These are phyloP conservation scores for Phytophthora parvispora DNA, from an alignment of 352 stramenopile species.

Conservation along the genomic window DNA sequence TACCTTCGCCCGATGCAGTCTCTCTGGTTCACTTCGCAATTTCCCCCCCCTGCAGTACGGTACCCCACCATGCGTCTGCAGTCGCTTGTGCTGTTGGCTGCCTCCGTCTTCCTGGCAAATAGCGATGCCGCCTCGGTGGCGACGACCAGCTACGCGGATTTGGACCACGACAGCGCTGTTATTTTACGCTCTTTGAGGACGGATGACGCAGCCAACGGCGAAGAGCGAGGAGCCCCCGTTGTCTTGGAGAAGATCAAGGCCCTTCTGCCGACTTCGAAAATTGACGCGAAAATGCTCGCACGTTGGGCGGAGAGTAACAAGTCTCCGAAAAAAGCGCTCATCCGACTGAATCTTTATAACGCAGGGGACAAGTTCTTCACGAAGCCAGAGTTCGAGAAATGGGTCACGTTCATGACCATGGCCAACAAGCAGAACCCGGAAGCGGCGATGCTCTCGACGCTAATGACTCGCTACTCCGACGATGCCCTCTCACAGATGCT, in stretches of 20 bases:
- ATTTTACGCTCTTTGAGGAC: too few species aligned
- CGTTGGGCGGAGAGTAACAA: slow-evolving; percentile 10
- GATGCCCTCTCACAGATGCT: slow-evolving; percentile 2
- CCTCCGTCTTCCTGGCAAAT: too few species aligned
- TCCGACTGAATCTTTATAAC: background rate
- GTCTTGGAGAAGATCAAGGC: slow-evolving; percentile 1
- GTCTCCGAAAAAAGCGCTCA: background rate
- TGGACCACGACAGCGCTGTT: too few species aligned
- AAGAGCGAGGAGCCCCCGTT: slow-evolving; percentile 1
- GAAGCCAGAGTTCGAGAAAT: background rate
- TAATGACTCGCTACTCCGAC: slow-evolving; percentile 2
- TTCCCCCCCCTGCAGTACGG: too few species aligned
- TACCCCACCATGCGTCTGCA: too few species aligned
- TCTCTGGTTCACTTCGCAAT: too few species aligned
- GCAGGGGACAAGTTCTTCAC: background rate
- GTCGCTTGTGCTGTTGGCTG: too few species aligned
- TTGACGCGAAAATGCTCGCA: background rate
- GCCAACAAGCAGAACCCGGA: slow-evolving; percentile 1
- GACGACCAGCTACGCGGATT: too few species aligned
- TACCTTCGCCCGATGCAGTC: too few species aligned
- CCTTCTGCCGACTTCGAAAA: background rate
- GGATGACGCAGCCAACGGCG: background rate
- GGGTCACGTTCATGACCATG: background rate
- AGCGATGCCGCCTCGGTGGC: too few species aligned
- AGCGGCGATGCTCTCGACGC: background rate